Evolutionary conservation across 257 asterid species (phyloP).

Genomic region (Petunia secreta): DNA sequence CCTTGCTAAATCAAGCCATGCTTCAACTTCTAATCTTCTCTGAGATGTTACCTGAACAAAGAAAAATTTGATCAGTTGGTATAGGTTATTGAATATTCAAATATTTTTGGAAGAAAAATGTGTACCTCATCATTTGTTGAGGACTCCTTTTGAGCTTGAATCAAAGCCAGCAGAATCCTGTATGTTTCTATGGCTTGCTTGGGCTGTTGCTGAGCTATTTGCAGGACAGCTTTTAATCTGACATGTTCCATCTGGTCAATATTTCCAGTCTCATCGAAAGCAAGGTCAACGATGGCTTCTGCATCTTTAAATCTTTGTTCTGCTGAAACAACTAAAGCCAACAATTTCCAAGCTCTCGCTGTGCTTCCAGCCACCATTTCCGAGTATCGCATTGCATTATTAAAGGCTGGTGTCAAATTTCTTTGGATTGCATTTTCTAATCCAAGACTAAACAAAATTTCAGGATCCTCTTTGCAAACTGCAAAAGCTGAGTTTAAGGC

Average conservation of each 20-base stretch:
- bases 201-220: slow-evolving; percentile 68
- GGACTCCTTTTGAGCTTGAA: slow-evolving; percentile 57
- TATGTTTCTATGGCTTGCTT: slow-evolving; percentile 86
- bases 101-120: background rate
- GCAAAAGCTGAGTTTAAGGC: slow-evolving; percentile 45
- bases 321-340: slow-evolving; percentile 79
- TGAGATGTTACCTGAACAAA: slow-evolving; percentile 43
- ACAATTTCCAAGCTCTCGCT: slow-evolving; percentile 67
- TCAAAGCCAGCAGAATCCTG: slow-evolving; percentile 62
- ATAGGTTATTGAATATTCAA: background rate
- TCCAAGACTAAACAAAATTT: slow-evolving; percentile 58
- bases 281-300: slow-evolving; percentile 75
- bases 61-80: background rate
- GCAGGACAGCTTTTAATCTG: slow-evolving; percentile 74
- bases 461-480: slow-evolving; percentile 53
- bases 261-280: slow-evolving; percentile 66
- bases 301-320: slow-evolving; percentile 74
- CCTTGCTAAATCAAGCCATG: slow-evolving; percentile 89
- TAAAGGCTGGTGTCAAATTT: slow-evolving; percentile 63
- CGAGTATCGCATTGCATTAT: slow-evolving; percentile 56
- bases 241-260: slow-evolving; percentile 74
- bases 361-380: slow-evolving; percentile 59
- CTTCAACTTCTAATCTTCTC: slow-evolving; percentile 60
- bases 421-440: slow-evolving; percentile 73
- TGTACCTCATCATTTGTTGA: slow-evolving; percentile 40